Evolutionary conservation across 1,139 yeast genomes (phyloP), one percentile per base, ranked within the genome.

Genomic region (Nakaseomyces kungkrabaensis): DNA sequence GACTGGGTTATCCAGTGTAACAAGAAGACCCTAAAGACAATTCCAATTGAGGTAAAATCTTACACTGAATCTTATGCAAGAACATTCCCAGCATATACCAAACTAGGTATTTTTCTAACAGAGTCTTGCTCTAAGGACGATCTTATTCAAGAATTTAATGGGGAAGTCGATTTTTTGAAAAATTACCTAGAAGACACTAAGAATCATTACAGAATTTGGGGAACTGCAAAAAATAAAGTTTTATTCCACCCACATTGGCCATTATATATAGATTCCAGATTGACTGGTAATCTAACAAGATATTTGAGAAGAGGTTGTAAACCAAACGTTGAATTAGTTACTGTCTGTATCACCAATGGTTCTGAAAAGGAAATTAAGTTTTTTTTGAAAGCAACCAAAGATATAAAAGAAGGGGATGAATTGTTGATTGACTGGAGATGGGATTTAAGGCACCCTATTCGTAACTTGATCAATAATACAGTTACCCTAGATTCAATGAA

Each of bases 381-480:
- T 37, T 27, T 43, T 37, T 24, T 47, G 26, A 36, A 73, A 43
- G 79, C 96, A 0, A 66, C 76, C 1, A 76, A 73, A 48, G 77
- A 77, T 3, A 78, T 90, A 24, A 71, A 71, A 48, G 60, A 71
- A 17, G 87, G 81, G 43, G 75, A 78, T 31, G 97, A 90, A 64
- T 68, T 90, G 36, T 75, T 92, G 0, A 69, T 88, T 26, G 78
- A 80, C 2, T 90, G 97, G 97, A 86, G 82, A 55, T 90, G 96
- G 96, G 96, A 89, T 63, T 62, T 68, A 6, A 58, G 69, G n/a
- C 96, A 89, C 63, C 96, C 96, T 3, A 84, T 87, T 34, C 69
- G 70, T 49, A 75, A 74, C 56, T 67, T 85, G 51, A 72, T 76
- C 43, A 66, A 67, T 33, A 68, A 70, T 10, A 63, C 67, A 1